Percentiles rank a stretch among this genome's conserved stretches.
Evolutionary conservation across 148 eudicot genomes (phyloP).

Genomic region (Cornus kousa): DNA sequence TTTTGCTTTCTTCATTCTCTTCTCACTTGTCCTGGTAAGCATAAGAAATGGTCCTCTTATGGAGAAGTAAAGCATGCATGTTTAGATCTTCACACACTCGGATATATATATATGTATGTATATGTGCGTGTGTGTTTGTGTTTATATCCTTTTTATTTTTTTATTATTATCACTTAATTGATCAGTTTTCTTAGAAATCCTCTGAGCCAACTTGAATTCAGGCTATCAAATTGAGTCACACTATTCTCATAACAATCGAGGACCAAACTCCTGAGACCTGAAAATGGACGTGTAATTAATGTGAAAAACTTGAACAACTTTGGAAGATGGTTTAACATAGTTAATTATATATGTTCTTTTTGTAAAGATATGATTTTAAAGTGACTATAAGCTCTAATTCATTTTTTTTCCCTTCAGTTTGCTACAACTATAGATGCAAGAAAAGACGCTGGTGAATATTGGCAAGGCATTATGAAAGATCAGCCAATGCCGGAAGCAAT

Average conservation of each 20-base stretch:
- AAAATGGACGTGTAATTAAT: background rate
- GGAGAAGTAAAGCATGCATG: background rate
- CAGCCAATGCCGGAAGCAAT: slow-evolving; percentile 38
- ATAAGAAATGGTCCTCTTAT: background rate
- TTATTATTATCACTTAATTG: background rate
- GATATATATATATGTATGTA: no score
- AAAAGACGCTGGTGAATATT: slow-evolving; percentile 32
- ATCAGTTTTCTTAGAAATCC: no score
- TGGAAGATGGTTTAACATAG: no score
- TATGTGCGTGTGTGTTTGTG: no score
- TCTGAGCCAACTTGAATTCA: background rate
- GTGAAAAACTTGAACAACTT: no score
- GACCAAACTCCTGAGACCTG: background rate
- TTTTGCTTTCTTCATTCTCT: slow-evolving; percentile 18
- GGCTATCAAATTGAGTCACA: background rate
- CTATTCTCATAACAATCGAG: background rate
- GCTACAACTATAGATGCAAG: slow-evolving; percentile 26
- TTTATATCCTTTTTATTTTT: no score
- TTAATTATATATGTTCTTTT: no score
- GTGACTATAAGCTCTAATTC: background rate
- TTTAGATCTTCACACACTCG: background rate
- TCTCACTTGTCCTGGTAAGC: slow-evolving; percentile 30
- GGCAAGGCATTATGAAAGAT: slow-evolving; percentile 36
- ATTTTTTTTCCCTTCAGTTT: slow-evolving; percentile 20
- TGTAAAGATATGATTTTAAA: no score